Evolutionary conservation across 1,284 basidiomycete genomes (phyloP).

Genomic region (Trametes sp.): DNA sequence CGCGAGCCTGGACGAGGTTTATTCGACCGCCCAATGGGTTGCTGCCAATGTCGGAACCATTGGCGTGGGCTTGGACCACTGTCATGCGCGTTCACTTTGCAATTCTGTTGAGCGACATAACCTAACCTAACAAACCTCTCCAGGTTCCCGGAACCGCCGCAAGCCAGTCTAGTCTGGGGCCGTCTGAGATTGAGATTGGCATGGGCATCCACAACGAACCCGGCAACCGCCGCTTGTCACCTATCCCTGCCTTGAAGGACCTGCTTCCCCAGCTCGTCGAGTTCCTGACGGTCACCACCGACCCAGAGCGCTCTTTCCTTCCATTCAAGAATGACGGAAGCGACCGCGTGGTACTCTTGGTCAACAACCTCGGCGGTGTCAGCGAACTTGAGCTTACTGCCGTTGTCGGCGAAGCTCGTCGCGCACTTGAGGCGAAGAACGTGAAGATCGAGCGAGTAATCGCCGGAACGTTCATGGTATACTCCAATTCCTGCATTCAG

Average conservation of each 20-base stretch:
- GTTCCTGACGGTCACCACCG: constrained; percentile 76
- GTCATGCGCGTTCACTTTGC: constrained; percentile 65
- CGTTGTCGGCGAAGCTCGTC: constrained; percentile 69
- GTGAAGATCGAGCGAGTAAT: constrained; percentile 72
- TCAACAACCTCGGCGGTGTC: constrained; percentile 87
- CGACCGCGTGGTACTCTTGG: constrained; percentile 72
- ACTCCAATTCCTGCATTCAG: constrained; percentile 29
- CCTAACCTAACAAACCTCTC: background rate
- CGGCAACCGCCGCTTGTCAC: constrained; percentile 76
- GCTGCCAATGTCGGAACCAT: constrained; percentile 79
- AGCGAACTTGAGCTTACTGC: constrained; percentile 87
- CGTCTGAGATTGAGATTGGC: constrained; percentile 85
- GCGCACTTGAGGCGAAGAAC: constrained; percentile 60
- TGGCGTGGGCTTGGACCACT: constrained; percentile 92
- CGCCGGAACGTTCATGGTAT: constrained; percentile 85
- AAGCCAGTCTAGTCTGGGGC: constrained; percentile 63
- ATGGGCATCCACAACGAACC: constrained; percentile 95
- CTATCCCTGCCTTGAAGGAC: constrained; percentile 71
- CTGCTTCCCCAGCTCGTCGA: constrained; percentile 79
- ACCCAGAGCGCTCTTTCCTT: constrained; percentile 87
- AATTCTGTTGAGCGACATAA: background rate
- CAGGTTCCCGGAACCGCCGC: constrained; percentile 84
- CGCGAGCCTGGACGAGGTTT: constrained; percentile 77
- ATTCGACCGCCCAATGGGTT: constrained; percentile 73
- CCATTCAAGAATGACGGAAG: constrained; percentile 67